A percentile compares a stretch with the other conserved stretches of the same genome.
These are phyloP conservation scores for Schoenoplectus tabernaemontani DNA, from an alignment of 202 grass and related monocot genomes.

Conservation along the genomic window DNA sequence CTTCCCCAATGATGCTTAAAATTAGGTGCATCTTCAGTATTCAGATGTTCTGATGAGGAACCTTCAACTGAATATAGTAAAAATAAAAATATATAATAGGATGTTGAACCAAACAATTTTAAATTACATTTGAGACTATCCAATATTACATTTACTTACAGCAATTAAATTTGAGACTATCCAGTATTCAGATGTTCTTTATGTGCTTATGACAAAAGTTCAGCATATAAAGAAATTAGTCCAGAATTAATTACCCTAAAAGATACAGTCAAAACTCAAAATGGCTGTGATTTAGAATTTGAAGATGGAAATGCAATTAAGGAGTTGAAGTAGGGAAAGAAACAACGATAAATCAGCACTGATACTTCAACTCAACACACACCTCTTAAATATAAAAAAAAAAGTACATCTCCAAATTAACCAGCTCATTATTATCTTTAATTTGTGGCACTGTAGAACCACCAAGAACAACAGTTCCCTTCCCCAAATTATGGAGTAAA, in stretches of 20 bases:
- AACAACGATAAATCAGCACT: background rate
- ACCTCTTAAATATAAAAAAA: background rate
- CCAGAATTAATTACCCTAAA: background rate
- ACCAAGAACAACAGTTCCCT: background rate
- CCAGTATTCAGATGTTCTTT: too few relatives aligned
- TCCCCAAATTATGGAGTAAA: background rate
- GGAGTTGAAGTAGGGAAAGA: background rate
- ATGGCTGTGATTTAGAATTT: background rate
- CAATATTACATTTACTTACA: background rate
- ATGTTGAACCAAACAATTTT: background rate
- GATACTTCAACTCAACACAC: background rate
- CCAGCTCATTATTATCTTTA: background rate
- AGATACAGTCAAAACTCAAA: background rate
- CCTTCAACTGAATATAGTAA: background rate
- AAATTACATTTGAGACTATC: background rate
- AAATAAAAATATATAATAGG: background rate
- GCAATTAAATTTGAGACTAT: too few relatives aligned
- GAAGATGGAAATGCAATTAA: background rate
- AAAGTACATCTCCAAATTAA: background rate
- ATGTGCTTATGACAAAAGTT: too few relatives aligned
- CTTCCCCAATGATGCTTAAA: conserved; percentile 3
- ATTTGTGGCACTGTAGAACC: background rate
- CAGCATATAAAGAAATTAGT: background rate
- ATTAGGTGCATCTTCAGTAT: background rate
- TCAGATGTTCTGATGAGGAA: background rate